Base-by-base conservation (phyloP, 106 monocot species). In the Amphibolis antarctica region DNA sequence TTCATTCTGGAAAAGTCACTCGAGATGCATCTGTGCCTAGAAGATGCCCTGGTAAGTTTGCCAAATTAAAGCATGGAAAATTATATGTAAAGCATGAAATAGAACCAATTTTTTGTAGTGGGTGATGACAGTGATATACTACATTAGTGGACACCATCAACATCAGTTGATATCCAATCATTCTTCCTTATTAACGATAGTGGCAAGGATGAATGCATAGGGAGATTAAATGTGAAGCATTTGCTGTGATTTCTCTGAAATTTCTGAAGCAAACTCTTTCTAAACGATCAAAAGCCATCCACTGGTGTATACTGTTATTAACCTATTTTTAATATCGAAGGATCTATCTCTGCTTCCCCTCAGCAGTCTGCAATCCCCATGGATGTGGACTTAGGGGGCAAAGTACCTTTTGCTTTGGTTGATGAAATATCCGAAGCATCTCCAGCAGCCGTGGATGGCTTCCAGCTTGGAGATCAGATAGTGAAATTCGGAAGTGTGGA, bases 391-490 rank as follows among this genome's bases (percentile, higher is more conserved):
- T 58, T 64, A n/a, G 19, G 66, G 53, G 20, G 51, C 24, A 78
- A 72, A 51, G 60, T 87, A 60, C 90, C 98, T 55, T 98, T 98
- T 75, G 98, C 90, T 14, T 55, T 84, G 46, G 56, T 98, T 65
- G 96, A 98, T 63, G 96, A 98, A 72, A 87, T 98, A 60, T 77
- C 69, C 26, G 86, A 86, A 58, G 84, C 59, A 68, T 98, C 96
- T 60, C 90, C 96, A 13, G 90, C 96, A 59, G 77, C 90, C 46
- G 79, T 69, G 66, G 96, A 98, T 73, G 96, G 90, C 14, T 59
- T 98, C n/a, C 90, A 85, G 58, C 80, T 98, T 29, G 84, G 90
- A 20, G 96, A 98, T 68, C 81, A 82, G 70, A 91, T 98, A 44
- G 55, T 98, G 53, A 86, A 80, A 60, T 98, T 98, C 68, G 96